A percentile compares a stretch with the other conserved stretches of the same genome.
Conservation (phyloP, 768 basidiomycete species). For the Leucocoprinus leucothites region DNA sequence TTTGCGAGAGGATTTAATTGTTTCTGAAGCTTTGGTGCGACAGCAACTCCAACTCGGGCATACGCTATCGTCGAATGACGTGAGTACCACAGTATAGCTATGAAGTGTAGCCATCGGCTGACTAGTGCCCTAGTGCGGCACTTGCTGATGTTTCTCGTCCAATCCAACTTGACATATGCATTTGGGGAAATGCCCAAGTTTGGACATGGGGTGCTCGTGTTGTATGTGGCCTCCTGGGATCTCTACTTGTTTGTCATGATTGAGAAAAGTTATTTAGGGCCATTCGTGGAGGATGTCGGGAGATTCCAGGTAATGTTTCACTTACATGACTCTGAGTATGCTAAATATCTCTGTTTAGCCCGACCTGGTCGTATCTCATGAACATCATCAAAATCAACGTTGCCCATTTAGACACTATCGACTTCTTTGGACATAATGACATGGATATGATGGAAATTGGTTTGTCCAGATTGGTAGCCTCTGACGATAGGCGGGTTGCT, state of each 20-base stretch:
- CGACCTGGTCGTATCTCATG: conserved; percentile 49
- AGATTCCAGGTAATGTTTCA: conserved; percentile 32
- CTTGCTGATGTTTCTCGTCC: conserved; percentile 43
- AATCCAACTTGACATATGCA: conserved; percentile 48
- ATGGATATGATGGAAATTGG: conserved; percentile 20
- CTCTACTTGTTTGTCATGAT: background rate
- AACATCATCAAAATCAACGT: conserved; percentile 43
- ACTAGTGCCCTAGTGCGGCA: conserved; percentile 26
- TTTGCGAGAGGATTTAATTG: no score
- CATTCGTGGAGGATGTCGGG: conserved; percentile 55
- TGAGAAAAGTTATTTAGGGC: conserved; percentile 27
- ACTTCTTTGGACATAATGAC: conserved; percentile 12
- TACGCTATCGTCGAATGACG: conserved; percentile 56
- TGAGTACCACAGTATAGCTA: conserved; percentile 20
- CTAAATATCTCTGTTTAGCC: conserved; percentile 19
- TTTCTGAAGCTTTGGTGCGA: background rate
- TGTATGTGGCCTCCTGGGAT: conserved; percentile 19
- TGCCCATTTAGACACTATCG: conserved; percentile 14
- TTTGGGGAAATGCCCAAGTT: conserved; percentile 53
- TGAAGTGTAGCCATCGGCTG: background rate
- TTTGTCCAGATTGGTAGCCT: conserved; percentile 1
- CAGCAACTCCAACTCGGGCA: conserved; percentile 56
- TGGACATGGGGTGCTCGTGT: conserved; percentile 60
- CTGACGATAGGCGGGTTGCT: background rate
- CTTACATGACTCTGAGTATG: background rate